Evolutionary conservation across 108 stramenopile genomes (phyloP).

Genomic region (Discostella pseudostelligera): DNA sequence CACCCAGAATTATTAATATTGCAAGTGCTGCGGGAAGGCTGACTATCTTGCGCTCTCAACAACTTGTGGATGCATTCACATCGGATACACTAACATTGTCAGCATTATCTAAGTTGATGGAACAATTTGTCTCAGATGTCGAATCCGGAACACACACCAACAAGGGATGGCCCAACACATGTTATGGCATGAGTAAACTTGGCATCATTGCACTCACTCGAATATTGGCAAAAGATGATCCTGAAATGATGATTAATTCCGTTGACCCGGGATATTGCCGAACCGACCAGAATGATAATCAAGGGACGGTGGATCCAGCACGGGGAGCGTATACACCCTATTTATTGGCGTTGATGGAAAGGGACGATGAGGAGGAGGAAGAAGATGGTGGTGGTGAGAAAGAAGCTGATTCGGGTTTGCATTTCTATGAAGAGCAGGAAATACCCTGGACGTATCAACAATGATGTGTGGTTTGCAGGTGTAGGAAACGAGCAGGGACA

Average conservation of each 20-base stretch:
- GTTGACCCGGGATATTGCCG: constrained; percentile 73
- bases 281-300: constrained; percentile 78
- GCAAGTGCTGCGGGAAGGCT: constrained; percentile 63
- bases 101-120: constrained; percentile 49
- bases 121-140: constrained; percentile 58
- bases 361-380: constrained; percentile 16
- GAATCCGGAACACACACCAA: constrained; percentile 50
- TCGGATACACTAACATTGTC: constrained; percentile 36
- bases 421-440: constrained; percentile 46
- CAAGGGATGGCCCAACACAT: constrained; percentile 79
- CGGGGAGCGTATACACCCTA: constrained; percentile 74
- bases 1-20: constrained; percentile 60
- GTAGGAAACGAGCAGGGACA: too few relatives aligned
- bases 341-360: constrained; percentile 51
- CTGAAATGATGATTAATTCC: constrained; percentile 51
- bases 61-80: constrained; percentile 47
- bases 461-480: background rate
- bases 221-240: constrained; percentile 49
- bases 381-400: constrained; percentile 20
- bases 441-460: constrained; percentile 49
- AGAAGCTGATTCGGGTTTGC: constrained; percentile 43
- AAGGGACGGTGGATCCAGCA: constrained; percentile 56
- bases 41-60: constrained; percentile 47
- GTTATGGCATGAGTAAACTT: constrained; percentile 79
- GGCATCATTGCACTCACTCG: constrained; percentile 74